These are phyloP conservation scores for Phytophthora tentaculata DNA, from an alignment of 352 stramenopile genomes.

Conservation along the genomic window DNA sequence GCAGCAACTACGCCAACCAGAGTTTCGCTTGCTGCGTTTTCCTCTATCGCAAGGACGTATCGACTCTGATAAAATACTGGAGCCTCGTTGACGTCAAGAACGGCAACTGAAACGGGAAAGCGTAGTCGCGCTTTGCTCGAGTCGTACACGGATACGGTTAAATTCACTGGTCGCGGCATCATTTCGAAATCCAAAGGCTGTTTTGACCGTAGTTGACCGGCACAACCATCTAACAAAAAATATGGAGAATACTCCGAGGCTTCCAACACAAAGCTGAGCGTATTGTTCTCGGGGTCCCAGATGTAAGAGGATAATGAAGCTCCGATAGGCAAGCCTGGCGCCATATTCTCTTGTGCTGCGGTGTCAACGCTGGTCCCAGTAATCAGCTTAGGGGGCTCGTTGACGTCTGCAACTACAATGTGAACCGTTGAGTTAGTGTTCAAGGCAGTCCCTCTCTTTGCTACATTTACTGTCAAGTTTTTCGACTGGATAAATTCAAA, in stretches of 20 bases:
- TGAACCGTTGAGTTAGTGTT: conserved; percentile 12
- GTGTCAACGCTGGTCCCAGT: conserved; percentile 6
- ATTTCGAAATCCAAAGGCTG: conserved; percentile 48
- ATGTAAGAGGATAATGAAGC: conserved; percentile 31
- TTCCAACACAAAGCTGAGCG: conserved; percentile 46
- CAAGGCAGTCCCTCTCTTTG: conserved; percentile 14
- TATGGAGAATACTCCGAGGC: conserved; percentile 48
- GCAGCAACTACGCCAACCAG: conserved; percentile 14
- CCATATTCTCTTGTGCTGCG: conserved; percentile 24
- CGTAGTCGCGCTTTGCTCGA: conserved; percentile 9
- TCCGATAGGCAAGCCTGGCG: conserved; percentile 28
- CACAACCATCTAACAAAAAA: conserved; percentile 58
- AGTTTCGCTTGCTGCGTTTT: conserved; percentile 16
- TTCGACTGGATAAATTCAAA: conserved; percentile 19
- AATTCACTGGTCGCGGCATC: conserved; percentile 6
- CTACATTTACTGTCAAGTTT: conserved; percentile 22
- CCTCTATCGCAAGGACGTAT: conserved; percentile 14
- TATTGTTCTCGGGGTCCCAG: conserved; percentile 70
- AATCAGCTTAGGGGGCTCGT: conserved; percentile 25
- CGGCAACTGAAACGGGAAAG: conserved; percentile 11
- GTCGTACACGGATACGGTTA: conserved; percentile 31
- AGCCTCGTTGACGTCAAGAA: conserved; percentile 32
- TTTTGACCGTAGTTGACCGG: conserved; percentile 49
- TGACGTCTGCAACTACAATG: conserved; percentile 26
- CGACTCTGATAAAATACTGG: conserved; percentile 20